These are phyloP conservation scores for Nothophaeocryptopus gaeumannii DNA, from an alignment of 2,329 filamentous ascomycete genomes.

Conservation along the genomic window DNA sequence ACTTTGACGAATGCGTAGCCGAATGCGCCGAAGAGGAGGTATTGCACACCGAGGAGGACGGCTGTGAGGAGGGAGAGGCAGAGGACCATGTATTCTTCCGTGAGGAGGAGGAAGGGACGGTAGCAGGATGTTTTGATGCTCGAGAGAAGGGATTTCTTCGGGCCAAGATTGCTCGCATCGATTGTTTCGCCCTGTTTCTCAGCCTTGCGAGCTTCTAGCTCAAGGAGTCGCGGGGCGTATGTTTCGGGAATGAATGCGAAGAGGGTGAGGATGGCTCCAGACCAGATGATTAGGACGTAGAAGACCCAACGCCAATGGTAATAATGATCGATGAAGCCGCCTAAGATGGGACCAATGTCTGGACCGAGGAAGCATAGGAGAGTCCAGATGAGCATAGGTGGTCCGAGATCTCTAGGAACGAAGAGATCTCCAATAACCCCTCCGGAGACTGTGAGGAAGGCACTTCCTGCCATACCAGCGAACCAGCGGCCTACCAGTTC, in stretches of 20 bases:
- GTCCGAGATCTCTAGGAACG: constrained; percentile 63
- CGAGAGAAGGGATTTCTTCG: constrained; percentile 58
- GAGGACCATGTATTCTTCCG: constrained; percentile 74
- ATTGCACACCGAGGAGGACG: constrained; percentile 80
- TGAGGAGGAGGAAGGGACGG: constrained; percentile 72
- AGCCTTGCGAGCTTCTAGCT: constrained; percentile 50
- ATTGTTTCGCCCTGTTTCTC: constrained; percentile 72
- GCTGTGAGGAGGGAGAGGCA: constrained; percentile 79
- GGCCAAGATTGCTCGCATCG: constrained; percentile 32
- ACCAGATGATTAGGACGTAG: constrained; percentile 80
- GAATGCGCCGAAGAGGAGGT: constrained; percentile 86
- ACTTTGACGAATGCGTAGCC: constrained; percentile 71
- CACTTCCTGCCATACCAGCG: constrained; percentile 51
- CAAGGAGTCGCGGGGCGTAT: constrained; percentile 67
- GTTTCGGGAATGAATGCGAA: constrained; percentile 79
- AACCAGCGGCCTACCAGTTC: constrained; percentile 58
- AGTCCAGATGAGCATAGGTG: constrained; percentile 76
- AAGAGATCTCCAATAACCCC: constrained; percentile 66
- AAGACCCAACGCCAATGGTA: constrained; percentile 74
- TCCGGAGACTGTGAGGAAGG: constrained; percentile 67
- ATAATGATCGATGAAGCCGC: constrained; percentile 79
- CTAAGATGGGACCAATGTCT: constrained; percentile 59
- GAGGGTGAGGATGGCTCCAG: constrained; percentile 36
- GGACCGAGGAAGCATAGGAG: constrained; percentile 59
- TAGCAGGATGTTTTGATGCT: constrained; percentile 54